phyloP scores from a whole-genome alignment of 1,284 basidiomycete genomes.

The Trichosporon coremiiforme region DNA sequence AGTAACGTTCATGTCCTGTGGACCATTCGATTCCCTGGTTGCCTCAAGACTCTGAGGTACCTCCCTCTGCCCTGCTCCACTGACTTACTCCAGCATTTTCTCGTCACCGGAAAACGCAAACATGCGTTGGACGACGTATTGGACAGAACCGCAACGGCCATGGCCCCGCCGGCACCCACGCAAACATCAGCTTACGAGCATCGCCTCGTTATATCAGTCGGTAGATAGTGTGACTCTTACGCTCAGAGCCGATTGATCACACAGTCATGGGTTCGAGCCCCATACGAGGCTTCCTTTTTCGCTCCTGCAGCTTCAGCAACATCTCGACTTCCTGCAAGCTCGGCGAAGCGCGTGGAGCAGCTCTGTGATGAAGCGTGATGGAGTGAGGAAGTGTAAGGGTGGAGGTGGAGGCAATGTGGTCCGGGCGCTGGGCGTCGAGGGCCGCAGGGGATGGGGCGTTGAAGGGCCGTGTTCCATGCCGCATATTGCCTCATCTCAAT shows the following conservation, averaged over 20 bases:
- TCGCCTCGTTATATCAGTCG: conserved; percentile 19
- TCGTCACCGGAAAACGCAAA: too few relatives aligned
- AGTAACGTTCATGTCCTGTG: too few relatives aligned
- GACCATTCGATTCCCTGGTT: too few relatives aligned
- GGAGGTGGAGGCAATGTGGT: background rate
- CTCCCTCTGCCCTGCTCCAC: too few relatives aligned
- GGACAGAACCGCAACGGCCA: background rate
- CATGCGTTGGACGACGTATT: too few relatives aligned
- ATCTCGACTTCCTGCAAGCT: background rate
- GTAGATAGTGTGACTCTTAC: conserved; percentile 20
- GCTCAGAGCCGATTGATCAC: too few relatives aligned
- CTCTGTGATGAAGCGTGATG: background rate
- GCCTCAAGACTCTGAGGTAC: too few relatives aligned
- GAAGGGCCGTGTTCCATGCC: background rate
- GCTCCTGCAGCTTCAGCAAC: too few relatives aligned
- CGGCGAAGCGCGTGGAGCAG: background rate
- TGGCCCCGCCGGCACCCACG: background rate
- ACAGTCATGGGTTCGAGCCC: too few relatives aligned
- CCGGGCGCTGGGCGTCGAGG: background rate
- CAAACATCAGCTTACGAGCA: background rate
- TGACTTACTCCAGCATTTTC: too few relatives aligned
- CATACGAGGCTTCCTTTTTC: conserved; percentile 9
- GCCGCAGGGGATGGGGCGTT: background rate
- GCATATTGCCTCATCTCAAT: conserved; percentile 2
- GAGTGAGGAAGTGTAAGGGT: background rate